Conservation (phyloP, 129 eudicot genomes). For the sunflower (Helianthus annuus) region HanXRQr2.0-SUNRISE NC_035447.2:79992753-79993252, state of each 20-base stretch:
- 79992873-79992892: constrained; percentile 72
- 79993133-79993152: constrained; percentile 45
- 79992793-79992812: constrained; percentile 12
- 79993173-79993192: constrained; percentile 39
- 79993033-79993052: constrained; percentile 59
- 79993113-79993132: constrained; percentile 40
- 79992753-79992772: neutral
- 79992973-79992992: constrained; percentile 19
- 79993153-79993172: constrained; percentile 40
- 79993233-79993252: constrained; percentile 5
- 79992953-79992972: constrained; percentile 36
- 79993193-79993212: neutral
- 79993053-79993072: constrained; percentile 74
- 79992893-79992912: constrained; percentile 91
- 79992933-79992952: constrained; percentile 78
- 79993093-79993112: constrained; percentile 35
- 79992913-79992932: constrained; percentile 65
- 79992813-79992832: neutral
- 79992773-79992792: neutral
- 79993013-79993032: neutral
- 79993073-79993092: constrained; percentile 63
- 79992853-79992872: constrained; percentile 70
- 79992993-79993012: neutral
- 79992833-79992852: constrained; percentile 1
- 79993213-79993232: neutral